Base-by-base conservation (phyloP, 2,329 filamentous ascomycete species). In the Coniella lustricola region DNA sequence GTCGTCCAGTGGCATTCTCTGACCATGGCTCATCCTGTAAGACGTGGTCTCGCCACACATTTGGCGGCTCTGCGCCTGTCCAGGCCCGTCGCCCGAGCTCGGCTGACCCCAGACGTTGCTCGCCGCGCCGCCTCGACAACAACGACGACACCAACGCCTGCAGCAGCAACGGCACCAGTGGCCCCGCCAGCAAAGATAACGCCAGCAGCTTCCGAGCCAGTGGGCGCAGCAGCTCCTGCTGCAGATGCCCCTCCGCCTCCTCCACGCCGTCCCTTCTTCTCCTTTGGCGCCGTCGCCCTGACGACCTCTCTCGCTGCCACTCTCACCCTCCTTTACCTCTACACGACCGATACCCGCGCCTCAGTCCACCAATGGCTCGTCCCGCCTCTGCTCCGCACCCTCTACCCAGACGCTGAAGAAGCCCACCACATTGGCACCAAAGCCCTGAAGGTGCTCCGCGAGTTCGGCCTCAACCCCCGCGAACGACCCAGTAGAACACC, bases 341-440 rank as follows among this genome's bases (percentile, higher is more conserved):
- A 89, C 60, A 67, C 72, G n/a, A 89, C 85, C 46, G 86, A 90
- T 63, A 89, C 85, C 7, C 74, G 86, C 53, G 81, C 85, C 36
- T 84, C 81, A 50, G 61, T 83, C 50, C 85, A 90, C 65, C 77
- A 76, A 59, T 87, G 79, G 66, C 65, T 84, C 25, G 72, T 84
- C 13, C 82, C 86, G 2, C 85, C 77, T 0, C 61, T 82, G 16
- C 62, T 93, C 4, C 82, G 87, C 43, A 67, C 74, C 45, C 50
- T 87, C 50, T 85, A 80, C 64, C 75, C 84, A 4, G 87, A 93
- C 59, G 85, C 85, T 50, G 93, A 98, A 66, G 89, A 95, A 34
- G 93, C 91, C n/a, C 93, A 98, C 64, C 84, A 94, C 60, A 73
- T 76, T 18, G 87, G 87, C 44, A 89, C 87, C 3, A 69, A 75